Evolutionary conservation across 2,329 filamentous ascomycete genomes (phyloP).

Genomic region (Paecilomyces sp.): DNA sequence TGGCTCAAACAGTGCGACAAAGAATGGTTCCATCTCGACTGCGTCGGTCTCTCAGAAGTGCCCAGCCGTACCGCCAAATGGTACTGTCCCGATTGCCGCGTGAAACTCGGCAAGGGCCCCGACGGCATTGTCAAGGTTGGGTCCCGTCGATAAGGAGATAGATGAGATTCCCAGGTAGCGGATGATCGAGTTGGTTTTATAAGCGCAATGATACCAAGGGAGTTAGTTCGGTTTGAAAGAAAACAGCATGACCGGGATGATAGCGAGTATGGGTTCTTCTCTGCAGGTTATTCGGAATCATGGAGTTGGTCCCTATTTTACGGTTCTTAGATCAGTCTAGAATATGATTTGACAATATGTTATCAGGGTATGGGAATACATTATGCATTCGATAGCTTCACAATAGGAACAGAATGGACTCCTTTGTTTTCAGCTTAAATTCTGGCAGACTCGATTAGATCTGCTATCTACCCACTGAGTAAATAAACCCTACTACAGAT

Average conservation of each 20-base stretch:
- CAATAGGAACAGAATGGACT: too few relatives aligned
- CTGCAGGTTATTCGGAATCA: background rate
- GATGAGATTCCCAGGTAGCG: background rate
- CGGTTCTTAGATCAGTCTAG: background rate
- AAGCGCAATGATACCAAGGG: background rate
- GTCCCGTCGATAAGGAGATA: slow-evolving; percentile 17
- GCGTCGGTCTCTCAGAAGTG: slow-evolving; percentile 51
- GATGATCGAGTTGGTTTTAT: background rate
- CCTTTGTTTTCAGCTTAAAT: too few relatives aligned
- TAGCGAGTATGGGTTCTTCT: background rate
- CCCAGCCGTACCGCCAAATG: slow-evolving; percentile 57
- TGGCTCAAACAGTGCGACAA: slow-evolving; percentile 47
- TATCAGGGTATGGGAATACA: background rate
- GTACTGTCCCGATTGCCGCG: slow-evolving; percentile 58
- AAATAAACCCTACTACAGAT: background rate
- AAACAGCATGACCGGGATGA: background rate
- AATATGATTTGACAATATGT: background rate
- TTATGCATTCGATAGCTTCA: too few relatives aligned
- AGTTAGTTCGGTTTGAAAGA: background rate
- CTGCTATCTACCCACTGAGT: background rate
- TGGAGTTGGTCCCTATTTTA: background rate
- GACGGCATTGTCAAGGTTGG: slow-evolving; percentile 33
- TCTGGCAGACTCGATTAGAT: too few relatives aligned
- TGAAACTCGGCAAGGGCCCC: slow-evolving; percentile 38
- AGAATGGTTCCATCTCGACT: slow-evolving; percentile 61